phyloP scores from a whole-genome alignment of 1,284 basidiomycete genomes.

The Pseudozyma pruni region DNA sequence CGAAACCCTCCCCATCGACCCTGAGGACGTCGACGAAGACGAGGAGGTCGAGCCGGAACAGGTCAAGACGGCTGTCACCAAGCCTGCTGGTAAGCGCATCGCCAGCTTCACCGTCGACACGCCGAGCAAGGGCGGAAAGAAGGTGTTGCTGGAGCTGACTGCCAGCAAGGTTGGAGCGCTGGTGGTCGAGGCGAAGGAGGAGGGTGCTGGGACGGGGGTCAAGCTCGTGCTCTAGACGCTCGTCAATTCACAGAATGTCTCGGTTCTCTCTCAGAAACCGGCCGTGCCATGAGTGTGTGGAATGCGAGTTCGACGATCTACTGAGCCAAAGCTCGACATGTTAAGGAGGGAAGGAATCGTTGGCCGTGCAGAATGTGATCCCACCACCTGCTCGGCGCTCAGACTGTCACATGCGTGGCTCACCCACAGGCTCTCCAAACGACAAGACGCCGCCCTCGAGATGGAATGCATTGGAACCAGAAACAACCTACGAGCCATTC shows the following conservation, averaged over 20 bases:
- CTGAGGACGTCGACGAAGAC: constrained; percentile 70
- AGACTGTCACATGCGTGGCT: no score
- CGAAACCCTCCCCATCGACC: constrained; percentile 69
- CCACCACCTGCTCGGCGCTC: no score
- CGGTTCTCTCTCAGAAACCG: no score
- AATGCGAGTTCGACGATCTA: no score
- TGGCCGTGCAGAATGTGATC: no score
- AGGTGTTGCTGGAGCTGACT: constrained; percentile 40
- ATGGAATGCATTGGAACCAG: no score
- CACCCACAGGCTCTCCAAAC: no score
- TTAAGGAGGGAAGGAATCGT: neutral
- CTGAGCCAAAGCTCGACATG: no score
- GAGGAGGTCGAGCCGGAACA: constrained; percentile 65
- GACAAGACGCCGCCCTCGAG: no score
- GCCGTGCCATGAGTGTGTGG: no score
- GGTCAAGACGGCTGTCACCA: constrained; percentile 56
- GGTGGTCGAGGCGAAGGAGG: constrained; percentile 29
- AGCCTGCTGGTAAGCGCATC: constrained; percentile 38
- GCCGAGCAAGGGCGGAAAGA: constrained; percentile 26
- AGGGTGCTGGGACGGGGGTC: constrained; percentile 21
- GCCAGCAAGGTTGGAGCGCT: constrained; percentile 30
- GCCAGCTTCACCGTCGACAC: constrained; percentile 48
- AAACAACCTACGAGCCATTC: constrained; percentile 2
- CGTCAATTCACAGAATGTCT: neutral
- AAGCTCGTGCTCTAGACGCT: constrained; percentile 16